Conservation (phyloP, 257 asterid species). For the Nicotiana benthamiana region DNA sequence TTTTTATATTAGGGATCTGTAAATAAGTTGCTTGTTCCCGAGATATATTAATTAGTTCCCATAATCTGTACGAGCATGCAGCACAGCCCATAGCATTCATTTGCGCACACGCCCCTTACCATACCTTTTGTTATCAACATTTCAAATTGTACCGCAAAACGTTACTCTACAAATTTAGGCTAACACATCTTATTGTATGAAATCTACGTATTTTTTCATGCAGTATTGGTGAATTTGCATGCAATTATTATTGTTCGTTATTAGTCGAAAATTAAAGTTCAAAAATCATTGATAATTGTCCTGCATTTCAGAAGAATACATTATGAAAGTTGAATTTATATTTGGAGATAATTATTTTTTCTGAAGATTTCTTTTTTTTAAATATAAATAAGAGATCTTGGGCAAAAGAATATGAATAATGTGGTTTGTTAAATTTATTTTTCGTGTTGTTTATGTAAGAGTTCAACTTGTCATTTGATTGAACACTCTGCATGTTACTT, state of each 20-base stretch:
- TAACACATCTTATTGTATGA: background rate
- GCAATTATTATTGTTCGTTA: background rate
- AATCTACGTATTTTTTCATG: background rate
- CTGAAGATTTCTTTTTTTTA: too few relatives aligned
- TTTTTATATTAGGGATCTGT: background rate
- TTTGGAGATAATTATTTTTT: too few relatives aligned
- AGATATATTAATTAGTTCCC: background rate
- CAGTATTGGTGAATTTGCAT: background rate
- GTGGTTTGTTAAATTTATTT: background rate
- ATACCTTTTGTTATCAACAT: background rate
- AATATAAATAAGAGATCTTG: too few relatives aligned
- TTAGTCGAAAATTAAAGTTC: too few relatives aligned
- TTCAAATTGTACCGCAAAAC: background rate
- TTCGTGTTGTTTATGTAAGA: background rate
- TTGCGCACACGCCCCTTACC: background rate
- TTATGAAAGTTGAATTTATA: too few relatives aligned
- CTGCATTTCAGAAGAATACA: background rate
- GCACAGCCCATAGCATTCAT: background rate
- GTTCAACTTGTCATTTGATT: background rate
- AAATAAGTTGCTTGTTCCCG: conserved; percentile 2
- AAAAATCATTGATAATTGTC: too few relatives aligned
- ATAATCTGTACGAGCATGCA: background rate
- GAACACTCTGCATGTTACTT: background rate
- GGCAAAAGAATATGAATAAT: background rate
- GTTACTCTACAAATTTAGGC: background rate